Evolutionary conservation across 306 rosid species (phyloP), one percentile per base, ranked within the genome.

Genomic region (Acacia confusa): DNA sequence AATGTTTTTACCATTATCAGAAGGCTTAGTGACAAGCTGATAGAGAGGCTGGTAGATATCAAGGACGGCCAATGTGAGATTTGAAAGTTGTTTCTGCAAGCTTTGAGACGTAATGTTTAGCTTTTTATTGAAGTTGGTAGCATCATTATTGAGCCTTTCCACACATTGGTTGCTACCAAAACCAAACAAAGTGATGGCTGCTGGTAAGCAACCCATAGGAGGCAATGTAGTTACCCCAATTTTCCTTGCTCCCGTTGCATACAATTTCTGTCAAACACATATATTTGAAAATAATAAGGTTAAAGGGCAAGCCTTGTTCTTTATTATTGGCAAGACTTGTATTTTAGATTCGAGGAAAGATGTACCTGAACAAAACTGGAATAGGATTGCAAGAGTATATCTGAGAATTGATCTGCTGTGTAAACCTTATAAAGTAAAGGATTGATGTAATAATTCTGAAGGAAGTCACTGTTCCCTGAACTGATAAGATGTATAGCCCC

Each of bases 121-220:
- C 82, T 80, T 89, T 38, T 44, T 72, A 40, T 93, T 93, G 86
- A 88, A 91, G 57, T 79, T 83, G 58, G 65, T 3, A 15, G 97
- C 94, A 52, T 84, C 90, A 4, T 41, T 52, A 76, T 91, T 93
- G 38, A 90, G n/a, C 61, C 75, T 83, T 1, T 40, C 53, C 84
- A 91, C 87, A 48, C 97, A 93, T 36, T 61, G 60, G 27, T 87
- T 84, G 86, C 83, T 82, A 2, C 19, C 85, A 17, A 10, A 22
- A 2, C 92, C 95, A 81, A 87, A 93, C 24, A 91, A 50, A 43
- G 97, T 89, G 41, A 89, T 90, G 53, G 86, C 65, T 45, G 86
- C 83, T 4, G 97, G 97, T 1, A 89, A 41, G 81, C 94, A 91
- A 20, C 97, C 97, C 0, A 87, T 73, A 45, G 98, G 94, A 41